Conservation (phyloP, 129 eudicot species). For the Flaveria linearis region DNA sequence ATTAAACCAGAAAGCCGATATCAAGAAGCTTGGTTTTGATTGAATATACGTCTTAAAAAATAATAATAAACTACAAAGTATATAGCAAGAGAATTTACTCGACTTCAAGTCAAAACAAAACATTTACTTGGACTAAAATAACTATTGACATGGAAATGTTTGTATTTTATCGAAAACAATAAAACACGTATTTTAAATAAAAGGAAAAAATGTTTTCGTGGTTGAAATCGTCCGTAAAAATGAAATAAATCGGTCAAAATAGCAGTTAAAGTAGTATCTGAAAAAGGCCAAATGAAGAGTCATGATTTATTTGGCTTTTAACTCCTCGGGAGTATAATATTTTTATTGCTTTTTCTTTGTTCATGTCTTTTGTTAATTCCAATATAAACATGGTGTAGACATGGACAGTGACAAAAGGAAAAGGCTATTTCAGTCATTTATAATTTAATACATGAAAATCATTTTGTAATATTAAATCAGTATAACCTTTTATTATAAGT, state of each 20-base stretch:
- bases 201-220: neutral
- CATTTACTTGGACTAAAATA: neutral
- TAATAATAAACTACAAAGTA: neutral
- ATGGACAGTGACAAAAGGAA: constrained; percentile 18
- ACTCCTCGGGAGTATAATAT: constrained; percentile 37
- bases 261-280: constrained; percentile 36
- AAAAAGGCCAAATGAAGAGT: constrained; percentile 40
- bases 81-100: neutral
- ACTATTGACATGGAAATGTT: neutral
- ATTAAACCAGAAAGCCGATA: too few relatives aligned
- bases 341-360: constrained; percentile 35
- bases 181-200: neutral
- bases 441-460: neutral
- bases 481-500: neutral
- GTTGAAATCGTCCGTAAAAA: constrained; percentile 7
- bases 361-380: constrained; percentile 45
- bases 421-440: constrained; percentile 30
- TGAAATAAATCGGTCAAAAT: constrained; percentile 32
- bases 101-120: constrained; percentile 1
- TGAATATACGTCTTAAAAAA: neutral
- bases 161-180: neutral
- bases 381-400: constrained; percentile 22
- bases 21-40: neutral
- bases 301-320: constrained; percentile 41
- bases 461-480: neutral